Conservation (phyloP, 495 filamentous ascomycete species). For the Amorphotheca resinae region DNA sequence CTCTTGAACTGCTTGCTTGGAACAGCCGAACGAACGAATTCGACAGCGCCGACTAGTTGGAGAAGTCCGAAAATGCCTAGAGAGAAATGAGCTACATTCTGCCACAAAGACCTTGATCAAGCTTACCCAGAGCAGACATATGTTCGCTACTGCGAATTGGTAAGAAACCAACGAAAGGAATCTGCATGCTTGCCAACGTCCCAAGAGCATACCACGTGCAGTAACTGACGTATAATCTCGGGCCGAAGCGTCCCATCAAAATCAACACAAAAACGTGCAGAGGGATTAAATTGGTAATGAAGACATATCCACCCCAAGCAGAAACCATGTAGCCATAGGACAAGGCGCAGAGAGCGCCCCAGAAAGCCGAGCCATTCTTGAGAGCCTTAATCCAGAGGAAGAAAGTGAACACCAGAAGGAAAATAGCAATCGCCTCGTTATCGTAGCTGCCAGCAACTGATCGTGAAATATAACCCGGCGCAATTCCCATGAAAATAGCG, state of each 20-base stretch:
- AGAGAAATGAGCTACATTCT: slow-evolving; percentile 19
- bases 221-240: slow-evolving; percentile 88
- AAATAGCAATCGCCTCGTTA: slow-evolving; percentile 99
- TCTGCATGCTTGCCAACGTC: slow-evolving; percentile 97
- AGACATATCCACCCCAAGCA: slow-evolving; percentile 99
- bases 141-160: slow-evolving; percentile 96
- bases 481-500: slow-evolving; percentile 93
- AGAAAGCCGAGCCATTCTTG: slow-evolving; percentile 89
- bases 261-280: slow-evolving; percentile 92
- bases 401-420: slow-evolving; percentile 96
- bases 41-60: slow-evolving; percentile 87
- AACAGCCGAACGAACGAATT: slow-evolving; percentile 75
- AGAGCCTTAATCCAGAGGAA: slow-evolving; percentile 98
- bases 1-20: slow-evolving; percentile 91
- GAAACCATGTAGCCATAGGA: slow-evolving; percentile 99
- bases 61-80: slow-evolving; percentile 89
- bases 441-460: slow-evolving; percentile 98
- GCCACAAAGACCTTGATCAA: neutral
- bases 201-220: slow-evolving; percentile 97
- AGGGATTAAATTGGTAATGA: slow-evolving; percentile 96
- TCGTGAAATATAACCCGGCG: slow-evolving; percentile 93
- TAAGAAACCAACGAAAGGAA: slow-evolving; percentile 96
- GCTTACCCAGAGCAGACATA: slow-evolving; percentile 88
- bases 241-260: slow-evolving; percentile 93
- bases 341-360: slow-evolving; percentile 86